Evolutionary conservation across 2,329 filamentous ascomycete genomes (phyloP), one percentile per base, ranked within the genome.

Genomic region (Westerdykella sp.): DNA sequence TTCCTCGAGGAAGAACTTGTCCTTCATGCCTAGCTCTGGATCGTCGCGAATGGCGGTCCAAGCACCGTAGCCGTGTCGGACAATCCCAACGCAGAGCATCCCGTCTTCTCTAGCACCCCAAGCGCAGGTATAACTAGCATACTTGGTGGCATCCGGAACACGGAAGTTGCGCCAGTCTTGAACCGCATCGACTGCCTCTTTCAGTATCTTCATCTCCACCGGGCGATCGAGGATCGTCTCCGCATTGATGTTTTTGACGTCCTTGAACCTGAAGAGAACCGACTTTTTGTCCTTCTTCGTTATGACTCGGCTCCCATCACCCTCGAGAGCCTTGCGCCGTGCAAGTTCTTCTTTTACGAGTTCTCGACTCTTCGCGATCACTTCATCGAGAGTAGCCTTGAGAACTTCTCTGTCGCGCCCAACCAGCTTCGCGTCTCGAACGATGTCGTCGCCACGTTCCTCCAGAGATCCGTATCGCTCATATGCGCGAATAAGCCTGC

Each of bases 241-340:
- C 1, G 93, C 93, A 61, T 98, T 98, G 59, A 96, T 80, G 56
- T 95, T 90, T 68, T 95, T 95, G 40, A 96, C 84, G 43, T 90
- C 88, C 37, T 85, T 84, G 68, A 90, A 95, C 63, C 97, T 90
- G 57, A 98, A 96, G 36, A 98, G 73, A 14, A 98, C 87, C 1
- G 93, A 93, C 69, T 98, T 98, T 68, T 88, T 88, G 63, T 98
- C 93, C 67, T 98, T 98, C 73, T 97, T 96, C 0, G 91, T 95
- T 42, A 94, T 70, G 2, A 82, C 77, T 63, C 93, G 94, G 60
- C 87, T 87, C 0, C 79, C 77, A 50, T 85, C 73, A 16, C 74
- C 81, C 66, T 93, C 87, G 55, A 83, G 65, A 12, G 77, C 77
- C 45, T 78, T 76, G 42, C 84, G 71, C 46, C 79, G 74, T 25